Conservation (phyloP, 352 stramenopile species). For the Phytophthora syringae region DNA sequence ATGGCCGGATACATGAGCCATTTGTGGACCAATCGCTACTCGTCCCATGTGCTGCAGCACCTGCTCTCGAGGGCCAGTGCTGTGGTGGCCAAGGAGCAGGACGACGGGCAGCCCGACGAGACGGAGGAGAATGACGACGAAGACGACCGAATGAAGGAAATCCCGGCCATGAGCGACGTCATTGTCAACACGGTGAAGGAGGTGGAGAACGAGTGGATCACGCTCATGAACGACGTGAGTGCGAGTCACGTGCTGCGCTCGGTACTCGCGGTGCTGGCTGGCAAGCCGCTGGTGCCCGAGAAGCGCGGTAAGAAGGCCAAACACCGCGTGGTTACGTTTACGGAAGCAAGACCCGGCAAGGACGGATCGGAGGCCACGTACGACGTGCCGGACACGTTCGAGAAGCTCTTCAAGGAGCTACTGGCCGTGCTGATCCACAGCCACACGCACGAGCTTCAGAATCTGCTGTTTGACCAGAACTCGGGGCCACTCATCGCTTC, state of each 20-base stretch:
- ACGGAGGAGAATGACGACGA: conserved; percentile 50
- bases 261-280: conserved; percentile 68
- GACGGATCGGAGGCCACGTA: conserved; percentile 48
- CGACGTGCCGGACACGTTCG: conserved; percentile 61
- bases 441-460: conserved; percentile 52
- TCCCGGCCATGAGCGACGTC: conserved; percentile 69
- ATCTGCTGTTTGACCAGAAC: conserved; percentile 79
- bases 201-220: conserved; percentile 82
- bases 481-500: conserved; percentile 74
- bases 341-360: conserved; percentile 43
- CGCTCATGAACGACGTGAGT: conserved; percentile 87
- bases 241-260: conserved; percentile 85
- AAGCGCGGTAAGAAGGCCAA: conserved; percentile 88
- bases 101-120: conserved; percentile 37
- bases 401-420: conserved; percentile 67
- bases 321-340: conserved; percentile 72
- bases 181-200: conserved; percentile 80
- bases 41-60: conserved; percentile 85
- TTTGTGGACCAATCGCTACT: conserved; percentile 89
- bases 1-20: conserved; percentile 84
- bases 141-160: conserved; percentile 66
- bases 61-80: conserved; percentile 64
- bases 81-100: conserved; percentile 52
- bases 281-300: conserved; percentile 68
- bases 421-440: conserved; percentile 53